phyloP scores from a whole-genome alignment of 805 yeast species.

The Huiozyma naganishii region DNA sequence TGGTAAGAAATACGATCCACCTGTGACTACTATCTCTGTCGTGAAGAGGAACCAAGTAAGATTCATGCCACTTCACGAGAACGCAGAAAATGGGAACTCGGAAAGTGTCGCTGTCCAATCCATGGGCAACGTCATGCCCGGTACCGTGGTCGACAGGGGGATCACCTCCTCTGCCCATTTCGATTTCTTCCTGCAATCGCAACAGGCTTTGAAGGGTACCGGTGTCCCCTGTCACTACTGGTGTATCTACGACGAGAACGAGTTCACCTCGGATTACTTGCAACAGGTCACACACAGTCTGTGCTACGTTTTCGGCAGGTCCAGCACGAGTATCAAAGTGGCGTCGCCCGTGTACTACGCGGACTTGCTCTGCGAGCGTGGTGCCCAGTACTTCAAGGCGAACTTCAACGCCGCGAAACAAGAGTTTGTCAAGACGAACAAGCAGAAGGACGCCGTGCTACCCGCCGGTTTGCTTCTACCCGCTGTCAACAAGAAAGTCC shows the following conservation, averaged over 20 bases:
- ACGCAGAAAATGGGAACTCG: constrained; percentile 13
- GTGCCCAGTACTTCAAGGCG: constrained; percentile 14
- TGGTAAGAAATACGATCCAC: constrained; percentile 10
- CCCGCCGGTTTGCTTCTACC: constrained; percentile 9
- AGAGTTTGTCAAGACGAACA: constrained; percentile 7
- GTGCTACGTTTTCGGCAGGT: constrained; percentile 17
- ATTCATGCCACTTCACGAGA: constrained; percentile 15
- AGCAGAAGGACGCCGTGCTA: constrained; percentile 7
- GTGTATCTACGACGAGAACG: constrained; percentile 16
- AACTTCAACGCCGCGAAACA: constrained; percentile 8
- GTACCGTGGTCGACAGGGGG: constrained; percentile 18
- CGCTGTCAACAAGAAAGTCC: constrained; percentile 9
- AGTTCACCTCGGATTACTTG: constrained; percentile 10
- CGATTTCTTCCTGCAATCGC: constrained; percentile 18
- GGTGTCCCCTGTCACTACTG: constrained; percentile 20
- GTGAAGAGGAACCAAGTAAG: constrained; percentile 18
- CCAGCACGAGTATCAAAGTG: constrained; percentile 13
- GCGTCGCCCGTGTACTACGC: constrained; percentile 15
- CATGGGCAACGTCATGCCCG: constrained; percentile 18
- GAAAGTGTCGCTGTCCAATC: constrained; percentile 15
- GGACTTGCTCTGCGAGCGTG: constrained; percentile 17
- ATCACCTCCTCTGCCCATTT: constrained; percentile 17
- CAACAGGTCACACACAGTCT: constrained; percentile 13
- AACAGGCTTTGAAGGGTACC: constrained; percentile 15
- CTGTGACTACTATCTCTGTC: constrained; percentile 11